These are phyloP conservation scores for Alnus glutinosa DNA, from an alignment of 306 rosid species.

Conservation along the genomic window DNA sequence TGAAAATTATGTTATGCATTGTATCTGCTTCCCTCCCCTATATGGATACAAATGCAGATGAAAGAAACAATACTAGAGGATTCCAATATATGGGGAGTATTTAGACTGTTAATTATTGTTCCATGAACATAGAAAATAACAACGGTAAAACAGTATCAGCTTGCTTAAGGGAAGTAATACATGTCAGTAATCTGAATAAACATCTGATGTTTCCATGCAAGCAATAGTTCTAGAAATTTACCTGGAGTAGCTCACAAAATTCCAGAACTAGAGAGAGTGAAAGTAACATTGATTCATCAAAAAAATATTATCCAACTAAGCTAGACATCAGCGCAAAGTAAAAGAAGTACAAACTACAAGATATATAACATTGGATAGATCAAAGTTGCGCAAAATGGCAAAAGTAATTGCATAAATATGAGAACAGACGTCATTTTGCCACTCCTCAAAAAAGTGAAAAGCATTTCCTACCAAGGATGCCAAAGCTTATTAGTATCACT, in stretches of 20 bases:
- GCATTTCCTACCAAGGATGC: slow-evolving; percentile 18
- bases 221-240: slow-evolving; percentile 20
- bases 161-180: not conserved
- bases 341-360: slow-evolving; percentile 46
- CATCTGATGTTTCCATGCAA: slow-evolving; percentile 17
- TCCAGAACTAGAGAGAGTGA: slow-evolving; percentile 6
- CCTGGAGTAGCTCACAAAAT: slow-evolving; percentile 23
- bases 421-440: slow-evolving; percentile 34
- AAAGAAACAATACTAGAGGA: not conserved
- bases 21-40: not conserved
- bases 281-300: slow-evolving; percentile 30
- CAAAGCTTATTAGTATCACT: slow-evolving; percentile 39
- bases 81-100: not conserved
- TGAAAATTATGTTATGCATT: not conserved
- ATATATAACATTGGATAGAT: slow-evolving; percentile 54
- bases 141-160: not conserved
- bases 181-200: slow-evolving; percentile 11
- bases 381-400: slow-evolving; percentile 30
- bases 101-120: not conserved
- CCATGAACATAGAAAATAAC: slow-evolving; percentile 6
- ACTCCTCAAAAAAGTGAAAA: slow-evolving; percentile 34
- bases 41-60: not conserved
- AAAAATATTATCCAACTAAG: slow-evolving; percentile 40
- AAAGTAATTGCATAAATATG: slow-evolving; percentile 40
- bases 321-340: slow-evolving; percentile 37